Conservation (phyloP, 257 asterid genomes). For the Lycium ferocissimum region DNA sequence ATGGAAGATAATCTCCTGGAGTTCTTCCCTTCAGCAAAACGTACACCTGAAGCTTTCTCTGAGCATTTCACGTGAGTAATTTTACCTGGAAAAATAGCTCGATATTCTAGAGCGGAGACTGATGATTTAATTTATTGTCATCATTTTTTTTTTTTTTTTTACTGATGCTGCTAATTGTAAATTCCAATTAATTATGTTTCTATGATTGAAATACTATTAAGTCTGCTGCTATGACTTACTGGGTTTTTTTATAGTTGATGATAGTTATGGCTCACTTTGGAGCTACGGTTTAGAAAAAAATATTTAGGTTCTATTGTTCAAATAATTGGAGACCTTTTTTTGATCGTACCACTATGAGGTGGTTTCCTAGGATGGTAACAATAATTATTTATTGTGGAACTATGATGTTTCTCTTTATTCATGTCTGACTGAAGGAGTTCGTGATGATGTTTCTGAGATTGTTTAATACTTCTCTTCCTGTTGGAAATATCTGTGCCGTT, state of each 20-base stretch:
- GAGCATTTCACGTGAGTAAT: constrained; percentile 92
- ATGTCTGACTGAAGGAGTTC: background rate
- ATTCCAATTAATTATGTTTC: background rate
- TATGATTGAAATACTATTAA: background rate
- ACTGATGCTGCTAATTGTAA: background rate
- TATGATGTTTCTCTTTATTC: background rate
- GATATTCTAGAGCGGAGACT: background rate
- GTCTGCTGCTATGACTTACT: background rate
- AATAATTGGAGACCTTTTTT: background rate
- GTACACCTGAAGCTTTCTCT: constrained; percentile 87
- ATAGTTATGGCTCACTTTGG: background rate
- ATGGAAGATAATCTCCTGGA: constrained; percentile 91
- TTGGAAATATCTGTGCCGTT: background rate
- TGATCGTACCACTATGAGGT: background rate
- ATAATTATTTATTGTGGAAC: background rate
- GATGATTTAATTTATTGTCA: background rate
- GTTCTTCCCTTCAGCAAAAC: constrained; percentile 82
- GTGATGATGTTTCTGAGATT: background rate
- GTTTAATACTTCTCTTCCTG: background rate
- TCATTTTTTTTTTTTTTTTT: too few species aligned
- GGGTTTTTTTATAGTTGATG: background rate
- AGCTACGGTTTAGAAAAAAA: background rate
- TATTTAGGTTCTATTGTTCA: background rate
- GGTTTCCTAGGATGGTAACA: background rate
- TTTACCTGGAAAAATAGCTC: background rate